Evolutionary conservation across 140 eudicot genomes (phyloP).

Genomic region (Erigeron philadelphicus): DNA sequence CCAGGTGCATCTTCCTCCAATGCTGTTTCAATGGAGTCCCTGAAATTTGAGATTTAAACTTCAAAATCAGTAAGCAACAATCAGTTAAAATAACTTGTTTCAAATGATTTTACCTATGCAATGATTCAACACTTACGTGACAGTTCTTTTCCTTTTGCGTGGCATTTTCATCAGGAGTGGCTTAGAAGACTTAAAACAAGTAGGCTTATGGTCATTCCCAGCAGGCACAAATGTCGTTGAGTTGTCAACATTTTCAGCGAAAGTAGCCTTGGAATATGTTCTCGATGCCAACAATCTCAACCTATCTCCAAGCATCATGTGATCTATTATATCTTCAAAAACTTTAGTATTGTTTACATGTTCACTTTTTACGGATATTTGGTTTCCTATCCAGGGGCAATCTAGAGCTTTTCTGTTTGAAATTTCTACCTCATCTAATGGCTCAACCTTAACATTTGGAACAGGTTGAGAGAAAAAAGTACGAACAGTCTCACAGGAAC

Average conservation of each 20-base stretch:
- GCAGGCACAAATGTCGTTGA: slow-evolving; percentile 26
- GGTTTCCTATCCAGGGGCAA: slow-evolving; percentile 12
- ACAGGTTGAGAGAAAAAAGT: slow-evolving; percentile 22
- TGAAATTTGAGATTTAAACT: slow-evolving; percentile 33
- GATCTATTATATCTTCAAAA: slow-evolving; percentile 57
- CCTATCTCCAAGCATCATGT: slow-evolving; percentile 62
- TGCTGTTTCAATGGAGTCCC: slow-evolving; percentile 83
- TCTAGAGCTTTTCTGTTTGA: slow-evolving; percentile 21
- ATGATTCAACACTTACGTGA: slow-evolving; percentile 46
- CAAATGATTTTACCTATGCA: neutral
- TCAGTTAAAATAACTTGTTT: neutral
- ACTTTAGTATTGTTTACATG: slow-evolving; percentile 25
- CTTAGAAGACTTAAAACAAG: slow-evolving; percentile 35
- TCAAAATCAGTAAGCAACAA: slow-evolving; percentile 8
- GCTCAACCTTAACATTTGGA: slow-evolving; percentile 52
- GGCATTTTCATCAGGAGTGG: slow-evolving; percentile 43
- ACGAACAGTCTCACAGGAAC: slow-evolving; percentile 14
- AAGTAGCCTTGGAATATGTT: slow-evolving; percentile 15
- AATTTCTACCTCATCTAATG: slow-evolving; percentile 33
- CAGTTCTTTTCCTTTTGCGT: slow-evolving; percentile 72
- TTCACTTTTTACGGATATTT: slow-evolving; percentile 45
- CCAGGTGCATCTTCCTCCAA: slow-evolving; percentile 99
- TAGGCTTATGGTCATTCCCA: slow-evolving; percentile 29
- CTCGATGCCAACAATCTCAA: slow-evolving; percentile 53
- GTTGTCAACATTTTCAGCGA: slow-evolving; percentile 24